Conservation (phyloP, 176 grass and related monocot genomes). For the Musa troglodytarum region DNA sequence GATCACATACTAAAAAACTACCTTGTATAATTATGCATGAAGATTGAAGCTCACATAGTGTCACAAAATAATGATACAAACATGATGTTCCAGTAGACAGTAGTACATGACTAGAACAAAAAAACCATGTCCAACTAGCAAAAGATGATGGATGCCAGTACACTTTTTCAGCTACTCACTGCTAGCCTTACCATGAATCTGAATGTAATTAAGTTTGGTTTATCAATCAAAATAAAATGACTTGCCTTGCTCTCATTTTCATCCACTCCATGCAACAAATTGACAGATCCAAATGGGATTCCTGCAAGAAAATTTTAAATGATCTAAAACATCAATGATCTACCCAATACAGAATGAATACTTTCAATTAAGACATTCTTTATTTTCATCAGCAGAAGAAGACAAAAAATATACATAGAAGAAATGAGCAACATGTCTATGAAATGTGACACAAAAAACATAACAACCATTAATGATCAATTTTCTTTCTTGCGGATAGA, state of each 20-base stretch:
- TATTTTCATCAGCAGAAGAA: too few species aligned
- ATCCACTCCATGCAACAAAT: conserved; percentile 77
- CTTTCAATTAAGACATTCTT: too few species aligned
- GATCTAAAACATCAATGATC: conserved; percentile 2
- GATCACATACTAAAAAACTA: background rate
- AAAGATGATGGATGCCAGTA: background rate
- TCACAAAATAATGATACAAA: too few species aligned
- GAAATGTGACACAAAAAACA: too few species aligned
- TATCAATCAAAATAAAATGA: conserved; percentile 22
- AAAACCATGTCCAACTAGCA: background rate
- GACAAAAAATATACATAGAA: too few species aligned
- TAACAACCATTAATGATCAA: too few species aligned
- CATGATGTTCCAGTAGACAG: too few species aligned
- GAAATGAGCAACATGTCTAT: too few species aligned
- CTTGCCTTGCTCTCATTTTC: conserved; percentile 97
- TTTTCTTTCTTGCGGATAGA: too few species aligned
- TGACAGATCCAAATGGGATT: conserved; percentile 97
- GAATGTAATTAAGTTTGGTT: background rate
- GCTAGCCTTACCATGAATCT: background rate
- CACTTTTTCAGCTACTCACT: background rate
- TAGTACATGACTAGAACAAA: background rate
- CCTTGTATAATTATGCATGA: background rate
- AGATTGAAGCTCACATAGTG: background rate
- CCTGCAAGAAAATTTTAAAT: conserved; percentile 31
- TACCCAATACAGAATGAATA: conserved; percentile 10